Base-by-base conservation (phyloP, 257 asterid species). In the Craterostigma plantagineum region DNA sequence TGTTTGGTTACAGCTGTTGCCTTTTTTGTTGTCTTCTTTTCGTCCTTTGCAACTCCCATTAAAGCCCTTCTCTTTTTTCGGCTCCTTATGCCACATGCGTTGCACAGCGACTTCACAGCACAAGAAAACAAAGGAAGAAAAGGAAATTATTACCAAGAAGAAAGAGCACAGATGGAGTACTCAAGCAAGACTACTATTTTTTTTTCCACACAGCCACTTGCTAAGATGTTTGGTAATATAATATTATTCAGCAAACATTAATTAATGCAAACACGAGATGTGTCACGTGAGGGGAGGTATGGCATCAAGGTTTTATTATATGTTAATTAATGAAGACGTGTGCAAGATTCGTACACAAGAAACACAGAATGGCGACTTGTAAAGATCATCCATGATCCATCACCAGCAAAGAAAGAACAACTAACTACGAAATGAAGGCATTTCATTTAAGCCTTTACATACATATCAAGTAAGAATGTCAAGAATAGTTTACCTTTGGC, bases 41-140 rank as follows among this genome's bases (percentile, higher is more conserved):
- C 97, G 0, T 78, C 84, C 56, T 80, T 80, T 18, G 71, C 53
- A 1, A 76, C 52, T 0, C 94, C 94, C 63, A 81, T 46, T 0
- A 81, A 56, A 7, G 94, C 95, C 59, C 97, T 78, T 16, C 91
- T 71, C 79, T 73, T 87, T 50, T 87, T 87, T 34, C 97, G 64
- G 72, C 93, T 87, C 46, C 93, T 65, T 35, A 81, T 87, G 66
- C 97, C 95, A 73, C 95, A 87, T 38, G 95, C 97, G 66, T 87
- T 81, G 65, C 97, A 87, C 44, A 87, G 61, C 1, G 97, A 78
- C 95, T 81, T 81, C 67, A 7, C 4, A 14, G 13, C 4, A 35
- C 18, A 44, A n/a, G n/a, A n/a, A 10, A 3, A 13, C 18, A 3
- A 0, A 15, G n/a, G n/a, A n/a, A n/a, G 8, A 13, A 30, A 18